A percentile compares a stretch with the other conserved stretches of the same genome.
Conservation (phyloP, 2,329 filamentous ascomycete genomes). For the Coniochaeta prunicola region DNA sequence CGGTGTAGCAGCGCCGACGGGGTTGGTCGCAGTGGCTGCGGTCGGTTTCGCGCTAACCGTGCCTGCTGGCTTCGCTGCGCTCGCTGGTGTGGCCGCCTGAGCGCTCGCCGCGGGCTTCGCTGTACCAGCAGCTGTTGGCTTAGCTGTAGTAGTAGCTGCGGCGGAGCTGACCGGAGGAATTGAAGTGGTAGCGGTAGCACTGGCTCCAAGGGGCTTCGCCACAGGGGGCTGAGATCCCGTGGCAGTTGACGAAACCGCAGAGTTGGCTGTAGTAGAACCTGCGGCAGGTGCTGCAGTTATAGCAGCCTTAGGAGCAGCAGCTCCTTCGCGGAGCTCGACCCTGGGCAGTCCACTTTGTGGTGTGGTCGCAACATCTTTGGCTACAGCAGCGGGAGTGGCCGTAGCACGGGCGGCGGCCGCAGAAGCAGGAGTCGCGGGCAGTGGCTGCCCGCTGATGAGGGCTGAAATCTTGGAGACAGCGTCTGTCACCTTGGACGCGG, state of each 20-base stretch:
- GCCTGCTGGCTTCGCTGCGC: not conserved
- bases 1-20: not conserved
- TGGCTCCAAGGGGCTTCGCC: not conserved
- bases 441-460: not conserved
- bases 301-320: not conserved
- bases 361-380: not conserved
- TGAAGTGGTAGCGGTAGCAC: not conserved
- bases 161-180: not conserved
- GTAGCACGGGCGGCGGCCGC: not conserved
- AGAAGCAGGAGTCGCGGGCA: not conserved
- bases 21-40: not conserved
- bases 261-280: not conserved
- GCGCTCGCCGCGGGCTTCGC: not conserved
- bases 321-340: not conserved
- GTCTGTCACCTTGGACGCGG: not conserved
- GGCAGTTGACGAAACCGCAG: not conserved
- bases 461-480: not conserved
- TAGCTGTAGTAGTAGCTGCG: not conserved
- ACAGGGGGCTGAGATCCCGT: not conserved
- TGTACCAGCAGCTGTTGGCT: not conserved
- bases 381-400: not conserved
- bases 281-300: not conserved
- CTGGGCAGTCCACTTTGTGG: not conserved
- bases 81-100: not conserved
- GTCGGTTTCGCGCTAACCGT: not conserved